phyloP scores from a whole-genome alignment of 2,329 filamentous ascomycete genomes.

The Curvularia verruculosa region DNA sequence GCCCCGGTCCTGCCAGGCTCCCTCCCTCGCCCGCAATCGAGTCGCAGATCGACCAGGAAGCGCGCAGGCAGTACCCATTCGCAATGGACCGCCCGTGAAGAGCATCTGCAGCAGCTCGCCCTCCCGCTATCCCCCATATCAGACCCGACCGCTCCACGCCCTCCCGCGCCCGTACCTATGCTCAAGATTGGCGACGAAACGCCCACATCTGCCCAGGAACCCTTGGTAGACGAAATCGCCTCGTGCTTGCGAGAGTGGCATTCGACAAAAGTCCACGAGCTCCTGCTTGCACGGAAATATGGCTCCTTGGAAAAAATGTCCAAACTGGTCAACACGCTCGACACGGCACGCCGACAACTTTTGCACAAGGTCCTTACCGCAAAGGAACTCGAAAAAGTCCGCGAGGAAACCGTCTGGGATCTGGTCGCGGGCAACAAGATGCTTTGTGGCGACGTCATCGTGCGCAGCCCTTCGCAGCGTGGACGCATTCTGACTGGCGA shows the following conservation, averaged over 20 bases:
- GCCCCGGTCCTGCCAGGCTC: conserved; percentile 34
- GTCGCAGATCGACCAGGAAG: conserved; percentile 40
- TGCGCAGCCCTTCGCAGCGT: conserved; percentile 81
- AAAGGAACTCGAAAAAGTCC: conserved; percentile 78
- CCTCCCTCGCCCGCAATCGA: conserved; percentile 35
- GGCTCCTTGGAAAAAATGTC: conserved; percentile 79
- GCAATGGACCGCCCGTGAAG: conserved; percentile 49
- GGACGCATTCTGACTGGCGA: conserved; percentile 89
- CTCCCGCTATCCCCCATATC: conserved; percentile 50
- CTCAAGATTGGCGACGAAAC: conserved; percentile 97
- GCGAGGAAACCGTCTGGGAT: conserved; percentile 94
- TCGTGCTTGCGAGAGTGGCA: conserved; percentile 98
- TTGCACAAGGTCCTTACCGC: conserved; percentile 91
- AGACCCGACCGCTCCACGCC: conserved; percentile 73
- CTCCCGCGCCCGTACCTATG: conserved; percentile 93
- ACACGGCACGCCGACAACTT: conserved; percentile 84
- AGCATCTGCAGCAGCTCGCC: conserved; percentile 47
- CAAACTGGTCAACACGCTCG: conserved; percentile 78
- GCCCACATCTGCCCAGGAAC: conserved; percentile 84
- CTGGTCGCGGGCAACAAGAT: conserved; percentile 93
- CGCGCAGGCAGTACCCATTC: conserved; percentile 45
- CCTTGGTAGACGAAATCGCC: conserved; percentile 94
- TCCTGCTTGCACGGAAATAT: conserved; percentile 85
- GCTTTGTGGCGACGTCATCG: conserved; percentile 90
- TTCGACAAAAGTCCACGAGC: conserved; percentile 91